Conservation (phyloP, 176 grass and related monocot genomes). For the Sorghum bicolor region Sorghum_bicolor_NCBIv3 NC_012873.2:66680001-66680500, state of each 20-base stretch:
- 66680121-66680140: neutral
- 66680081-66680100: neutral
- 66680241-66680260: neutral
- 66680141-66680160: neutral
- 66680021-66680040: neutral
- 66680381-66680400: neutral
- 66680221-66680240: neutral
- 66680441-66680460: neutral
- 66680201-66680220: neutral
- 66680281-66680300: too few relatives aligned
- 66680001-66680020: neutral
- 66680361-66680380: neutral
- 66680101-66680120: neutral
- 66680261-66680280: neutral
- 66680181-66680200: neutral
- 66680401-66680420: neutral
- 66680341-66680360: too few relatives aligned
- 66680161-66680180: neutral
- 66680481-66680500: slow-evolving; percentile 73
- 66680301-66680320: neutral
- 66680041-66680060: neutral
- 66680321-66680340: neutral
- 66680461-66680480: slow-evolving; percentile 43
- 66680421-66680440: neutral
- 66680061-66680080: neutral